Conservation (phyloP, 495 filamentous ascomycete species). For the Penicillium goetzii region DNA sequence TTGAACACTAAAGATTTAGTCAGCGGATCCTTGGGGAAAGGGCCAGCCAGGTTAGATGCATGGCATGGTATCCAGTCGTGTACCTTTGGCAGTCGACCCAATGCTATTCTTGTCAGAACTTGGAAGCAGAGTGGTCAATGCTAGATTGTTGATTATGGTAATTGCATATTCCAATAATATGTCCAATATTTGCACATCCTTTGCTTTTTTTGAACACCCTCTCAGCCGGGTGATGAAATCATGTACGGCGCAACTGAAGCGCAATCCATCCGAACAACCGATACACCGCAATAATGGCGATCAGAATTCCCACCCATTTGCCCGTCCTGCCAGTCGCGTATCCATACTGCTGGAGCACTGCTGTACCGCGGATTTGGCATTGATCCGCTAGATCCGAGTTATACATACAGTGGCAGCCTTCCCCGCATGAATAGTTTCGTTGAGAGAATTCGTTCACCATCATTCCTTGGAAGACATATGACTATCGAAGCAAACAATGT, state of each 20-base stretch:
- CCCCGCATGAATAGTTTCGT: conserved; percentile 62
- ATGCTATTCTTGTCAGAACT: background rate
- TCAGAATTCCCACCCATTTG: conserved; percentile 74
- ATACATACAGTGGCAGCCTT: conserved; percentile 70
- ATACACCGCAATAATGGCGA: conserved; percentile 74
- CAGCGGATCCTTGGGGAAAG: background rate
- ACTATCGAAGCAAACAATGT: conserved; percentile 25
- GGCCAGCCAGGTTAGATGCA: background rate
- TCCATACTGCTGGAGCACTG: conserved; percentile 67
- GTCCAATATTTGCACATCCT: background rate
- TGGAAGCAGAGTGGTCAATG: no score
- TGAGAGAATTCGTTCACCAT: conserved; percentile 82
- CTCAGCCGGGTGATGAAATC: background rate
- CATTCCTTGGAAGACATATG: conserved; percentile 87
- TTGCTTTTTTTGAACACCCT: background rate
- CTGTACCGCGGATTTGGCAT: conserved; percentile 69
- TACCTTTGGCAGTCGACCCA: no score
- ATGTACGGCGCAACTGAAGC: conserved; percentile 38
- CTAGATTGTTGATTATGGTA: background rate
- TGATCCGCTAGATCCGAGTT: conserved; percentile 60
- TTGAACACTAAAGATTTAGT: background rate
- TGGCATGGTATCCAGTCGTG: background rate
- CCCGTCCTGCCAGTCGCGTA: conserved; percentile 65
- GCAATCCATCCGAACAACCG: conserved; percentile 63
- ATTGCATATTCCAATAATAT: background rate